Base-by-base conservation (phyloP, 2,329 filamentous ascomycete genomes). In the Lecanicillium sp. region DNA sequence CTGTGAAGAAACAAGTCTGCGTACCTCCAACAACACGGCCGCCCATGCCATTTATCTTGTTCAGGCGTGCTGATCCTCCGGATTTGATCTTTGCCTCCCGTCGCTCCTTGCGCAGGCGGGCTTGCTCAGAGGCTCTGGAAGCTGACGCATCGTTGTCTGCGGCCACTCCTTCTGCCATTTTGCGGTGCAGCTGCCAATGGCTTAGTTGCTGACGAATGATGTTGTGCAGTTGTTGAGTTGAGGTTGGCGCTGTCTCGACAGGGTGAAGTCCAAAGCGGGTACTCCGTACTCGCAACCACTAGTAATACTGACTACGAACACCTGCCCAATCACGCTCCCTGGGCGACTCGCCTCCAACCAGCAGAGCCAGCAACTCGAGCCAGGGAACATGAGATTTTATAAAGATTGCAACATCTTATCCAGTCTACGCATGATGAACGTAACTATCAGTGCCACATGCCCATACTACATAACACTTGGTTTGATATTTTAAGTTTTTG, bases 51-150 rank as follows among this genome's bases (percentile, higher is more conserved):
- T 81, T 85, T 58, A 92, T 92, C 58, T 75, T 83, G 51, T 84
- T 80, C 45, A 92, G 63, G 44, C 85, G 68, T 29, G 78, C 73
- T 14, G 78, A 75, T 41, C 82, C 85, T 43, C 81, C 79, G 35
- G 80, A 77, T 51, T 73, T 76, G 61, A 89, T 79, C 68, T 89
- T 90, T 42, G 83, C 84, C 57, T 87, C 81, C 35, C 85, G 75
- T 29, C 83, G 78, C 58, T 89, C 84, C 59, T 87, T 85, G 49
- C 85, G 81, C 42, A 86, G 68, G 33, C 84, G 78, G 28, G 81
- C 80, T 60, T 86, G 80, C 46, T 82, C 76, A 18, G 70, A 63
- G 3, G 75, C 73, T 44, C 73, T 63, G 43, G 67, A 63, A 12
- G 71, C 65, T 3, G 68, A 70, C 2, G 67, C 66, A 43, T 73